phyloP scores from a whole-genome alignment of 2,329 filamentous ascomycete genomes.

The Hypoxylon sp. region DNA sequence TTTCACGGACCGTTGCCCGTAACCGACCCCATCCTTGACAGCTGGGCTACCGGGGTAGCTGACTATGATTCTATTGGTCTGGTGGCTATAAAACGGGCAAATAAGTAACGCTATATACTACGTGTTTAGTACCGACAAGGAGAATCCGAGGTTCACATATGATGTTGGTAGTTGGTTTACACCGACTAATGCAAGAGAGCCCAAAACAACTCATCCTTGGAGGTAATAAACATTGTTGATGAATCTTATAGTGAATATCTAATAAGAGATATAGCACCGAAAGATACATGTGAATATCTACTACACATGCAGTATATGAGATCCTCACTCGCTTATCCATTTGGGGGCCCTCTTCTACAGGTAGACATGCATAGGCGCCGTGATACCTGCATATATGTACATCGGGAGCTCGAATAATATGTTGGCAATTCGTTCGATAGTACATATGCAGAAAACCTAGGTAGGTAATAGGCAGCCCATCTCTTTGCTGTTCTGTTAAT shows the following conservation, averaged over 20 bases:
- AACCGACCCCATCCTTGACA: conserved; percentile 12
- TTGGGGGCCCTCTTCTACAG: conserved; percentile 28
- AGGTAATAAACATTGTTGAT: not conserved
- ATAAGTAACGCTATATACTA: too few relatives aligned
- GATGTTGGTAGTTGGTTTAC: too few relatives aligned
- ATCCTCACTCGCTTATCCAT: conserved; percentile 23
- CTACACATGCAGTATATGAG: conserved; percentile 6
- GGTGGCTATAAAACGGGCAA: too few relatives aligned
- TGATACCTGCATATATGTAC: conserved; percentile 33
- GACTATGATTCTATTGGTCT: conserved; percentile 16
- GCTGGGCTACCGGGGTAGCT: conserved; percentile 8
- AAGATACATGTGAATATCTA: not conserved
- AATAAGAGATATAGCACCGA: too few relatives aligned
- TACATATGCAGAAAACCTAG: conserved; percentile 4
- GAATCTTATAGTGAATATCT: too few relatives aligned
- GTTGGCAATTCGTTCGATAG: conserved; percentile 3
- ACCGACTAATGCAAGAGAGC: not conserved
- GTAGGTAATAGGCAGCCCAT: conserved; percentile 14
- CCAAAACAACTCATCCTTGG: not conserved
- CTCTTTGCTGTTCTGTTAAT: too few relatives aligned
- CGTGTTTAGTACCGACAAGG: too few relatives aligned
- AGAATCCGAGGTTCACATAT: too few relatives aligned
- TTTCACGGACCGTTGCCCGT: conserved; percentile 2
- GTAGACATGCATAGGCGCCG: conserved; percentile 44
- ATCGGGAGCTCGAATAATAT: conserved; percentile 6